Base-by-base conservation (phyloP, 148 eudicot genomes). In the Camellia granthamiana region DNA sequence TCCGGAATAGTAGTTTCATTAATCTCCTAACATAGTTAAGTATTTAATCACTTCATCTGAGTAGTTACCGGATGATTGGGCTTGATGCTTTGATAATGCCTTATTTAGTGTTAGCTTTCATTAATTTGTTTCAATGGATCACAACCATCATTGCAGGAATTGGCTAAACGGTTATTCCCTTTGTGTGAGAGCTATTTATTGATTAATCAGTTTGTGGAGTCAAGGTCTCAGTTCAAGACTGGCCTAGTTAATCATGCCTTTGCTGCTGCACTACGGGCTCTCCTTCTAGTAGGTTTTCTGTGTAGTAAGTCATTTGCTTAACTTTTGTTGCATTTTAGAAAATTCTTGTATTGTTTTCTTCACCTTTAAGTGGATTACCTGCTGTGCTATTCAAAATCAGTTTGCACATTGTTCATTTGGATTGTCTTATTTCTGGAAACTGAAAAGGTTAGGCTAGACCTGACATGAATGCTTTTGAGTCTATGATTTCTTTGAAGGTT, bases 181-280 rank as follows among this genome's bases (percentile, higher is more conserved):
- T 71, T 96, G 51, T 96, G 97, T 76, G 93, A 93, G 88, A 93
- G 97, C 82, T 96, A 88, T 88, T 56, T 92, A 80, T 84, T 92
- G 78, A 91, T 96, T 73, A 88, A 89, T 66, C 95, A 89, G 72
- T 96, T 93, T 86, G 97, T 96, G 66, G 99, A 96, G 88, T 91
- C 97, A 75, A 88, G 95, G 84, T 93, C 99, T 19, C 95, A 89
- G 84, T 93, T 93, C 89, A 96, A 96, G 90, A 90, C 87, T 81
- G 99, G 99, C 69, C 82, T 96, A 75, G 99, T 96, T 66, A 96
- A 96, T 88, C 99, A 96, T 83, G 98, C 99, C 75, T 96, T 96
- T 90, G 92, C 99, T 70, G 92, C 99, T 83, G 99, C 99, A 77
- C 83, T 96, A 16, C 90, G 99, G 75, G 87, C 93, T 56, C 89